Evolutionary conservation across 2,329 filamentous ascomycete genomes (phyloP).

Genomic region (Exophiala bonariae): DNA sequence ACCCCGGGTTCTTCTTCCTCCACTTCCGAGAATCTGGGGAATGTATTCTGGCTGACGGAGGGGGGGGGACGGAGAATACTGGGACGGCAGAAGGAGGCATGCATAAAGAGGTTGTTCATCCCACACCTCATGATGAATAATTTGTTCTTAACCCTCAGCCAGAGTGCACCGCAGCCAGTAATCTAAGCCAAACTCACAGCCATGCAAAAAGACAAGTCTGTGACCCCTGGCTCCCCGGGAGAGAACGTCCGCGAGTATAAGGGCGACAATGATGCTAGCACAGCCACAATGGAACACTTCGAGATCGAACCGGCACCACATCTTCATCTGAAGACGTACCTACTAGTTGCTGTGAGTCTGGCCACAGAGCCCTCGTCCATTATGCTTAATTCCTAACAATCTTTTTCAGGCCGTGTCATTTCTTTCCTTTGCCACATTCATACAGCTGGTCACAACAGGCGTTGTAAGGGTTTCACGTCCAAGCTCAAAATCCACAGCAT

Average conservation of each 20-base stretch:
- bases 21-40: neutral
- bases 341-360: slow-evolving; percentile 7
- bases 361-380: neutral
- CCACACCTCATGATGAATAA: too few relatives aligned
- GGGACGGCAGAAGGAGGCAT: too few relatives aligned
- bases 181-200: too few relatives aligned
- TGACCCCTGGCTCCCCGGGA: slow-evolving; percentile 1
- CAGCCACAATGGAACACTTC: slow-evolving; percentile 2
- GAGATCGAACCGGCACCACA: slow-evolving; percentile 10
- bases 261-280: neutral
- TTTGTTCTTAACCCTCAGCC: too few relatives aligned
- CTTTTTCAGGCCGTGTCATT: slow-evolving; percentile 6
- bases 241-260: slow-evolving; percentile 2
- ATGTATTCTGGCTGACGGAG: neutral
- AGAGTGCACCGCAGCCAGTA: too few relatives aligned
- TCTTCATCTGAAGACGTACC: slow-evolving; percentile 9
- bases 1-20: slow-evolving; percentile 5
- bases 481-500: neutral
- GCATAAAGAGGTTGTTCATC: too few relatives aligned
- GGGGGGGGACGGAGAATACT: neutral
- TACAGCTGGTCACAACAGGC: slow-evolving; percentile 8
- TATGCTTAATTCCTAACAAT: neutral
- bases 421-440: slow-evolving; percentile 7
- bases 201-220: slow-evolving; percentile 7
- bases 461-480: neutral